Evolutionary conservation across 768 basidiomycete genomes (phyloP), one percentile per base, ranked within the genome.

Genomic region (Pleurotus giganteus): DNA sequence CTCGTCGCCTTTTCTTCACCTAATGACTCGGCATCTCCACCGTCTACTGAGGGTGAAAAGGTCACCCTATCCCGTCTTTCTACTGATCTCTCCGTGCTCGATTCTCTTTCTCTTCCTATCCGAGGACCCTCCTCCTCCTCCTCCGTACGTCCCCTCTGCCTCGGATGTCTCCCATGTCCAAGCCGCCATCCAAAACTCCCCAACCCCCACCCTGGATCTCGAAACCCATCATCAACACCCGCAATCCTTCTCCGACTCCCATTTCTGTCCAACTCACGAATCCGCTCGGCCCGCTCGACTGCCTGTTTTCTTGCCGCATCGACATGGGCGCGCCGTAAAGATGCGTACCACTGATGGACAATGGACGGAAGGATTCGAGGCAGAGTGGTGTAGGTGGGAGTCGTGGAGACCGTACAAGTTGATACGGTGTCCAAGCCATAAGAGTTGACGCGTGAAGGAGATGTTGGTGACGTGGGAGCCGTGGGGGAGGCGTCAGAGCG

Each of bases 251-350:
- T 9, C 49, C 49, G 15, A 12, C 49, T 50, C 2, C 49, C 49
- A 57, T 63, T 70, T 17, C 79, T 71, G 50, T 81, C 85, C 39
- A 85, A 75, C 61, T 82, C 80, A n/a, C 85, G 75, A 13, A 89
- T 78, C 27, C 87, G 75, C 63, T 86, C 80, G 1, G 78, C 80
- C 4, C 82, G 79, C 65, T 91, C 88, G 5, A 76, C 76, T 2
- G 88, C 88, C 60, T 90, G 89, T 39, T 76, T 72, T n/a, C 83
- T 79, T 3, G 85, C 84, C 0, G 92, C 90, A 1, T 77, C 73
- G 28, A 84, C 71, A 66, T 93, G 89, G 21, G 82, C 90, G n/a
- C 79, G 81, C 2, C 88, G 80, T 12, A 93, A 67, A 1, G 77
- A 76, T 3, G 76, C 73, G 61, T 80, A 89, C 76, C 83, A 85